phyloP scores from a whole-genome alignment of 495 filamentous ascomycete genomes.

The Aspergillus saccharolyticus region DNA sequence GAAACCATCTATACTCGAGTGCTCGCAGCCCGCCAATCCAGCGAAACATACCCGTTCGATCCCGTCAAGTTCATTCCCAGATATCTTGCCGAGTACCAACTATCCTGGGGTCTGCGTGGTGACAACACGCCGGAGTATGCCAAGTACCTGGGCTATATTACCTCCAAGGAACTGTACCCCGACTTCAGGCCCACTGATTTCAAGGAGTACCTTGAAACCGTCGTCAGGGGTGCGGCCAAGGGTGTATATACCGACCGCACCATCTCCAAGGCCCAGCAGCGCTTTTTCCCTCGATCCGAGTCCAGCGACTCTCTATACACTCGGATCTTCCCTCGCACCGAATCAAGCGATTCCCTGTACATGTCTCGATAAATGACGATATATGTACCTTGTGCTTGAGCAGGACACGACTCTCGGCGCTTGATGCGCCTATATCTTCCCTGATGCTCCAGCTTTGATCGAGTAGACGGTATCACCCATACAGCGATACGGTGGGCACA shows the following conservation, averaged over 20 bases:
- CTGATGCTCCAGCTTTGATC: background rate
- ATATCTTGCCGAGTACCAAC: conserved; percentile 44
- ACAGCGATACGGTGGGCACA: background rate
- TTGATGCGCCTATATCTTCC: background rate
- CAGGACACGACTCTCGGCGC: background rate
- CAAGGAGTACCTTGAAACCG: conserved; percentile 37
- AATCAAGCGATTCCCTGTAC: conserved; percentile 41
- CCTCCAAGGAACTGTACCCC: conserved; percentile 53
- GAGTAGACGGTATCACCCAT: background rate
- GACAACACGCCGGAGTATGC: conserved; percentile 56
- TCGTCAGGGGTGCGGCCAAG: conserved; percentile 38
- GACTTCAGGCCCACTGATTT: conserved; percentile 42
- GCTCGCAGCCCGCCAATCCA: conserved; percentile 37
- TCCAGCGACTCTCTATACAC: conserved; percentile 42
- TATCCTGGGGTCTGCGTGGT: conserved; percentile 48
- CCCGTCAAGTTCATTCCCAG: conserved; percentile 41
- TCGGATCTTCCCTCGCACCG: conserved; percentile 39
- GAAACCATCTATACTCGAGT: conserved; percentile 41
- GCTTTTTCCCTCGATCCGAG: conserved; percentile 41
- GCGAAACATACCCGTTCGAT: conserved; percentile 46
- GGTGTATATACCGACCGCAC: conserved; percentile 43
- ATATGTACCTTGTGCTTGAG: background rate
- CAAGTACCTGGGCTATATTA: conserved; percentile 54
- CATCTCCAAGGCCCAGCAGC: conserved; percentile 40
- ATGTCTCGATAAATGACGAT: conserved; percentile 30